Evolutionary conservation across 805 yeast genomes (phyloP).

Genomic region (Debaryomyces prosopidis): DNA sequence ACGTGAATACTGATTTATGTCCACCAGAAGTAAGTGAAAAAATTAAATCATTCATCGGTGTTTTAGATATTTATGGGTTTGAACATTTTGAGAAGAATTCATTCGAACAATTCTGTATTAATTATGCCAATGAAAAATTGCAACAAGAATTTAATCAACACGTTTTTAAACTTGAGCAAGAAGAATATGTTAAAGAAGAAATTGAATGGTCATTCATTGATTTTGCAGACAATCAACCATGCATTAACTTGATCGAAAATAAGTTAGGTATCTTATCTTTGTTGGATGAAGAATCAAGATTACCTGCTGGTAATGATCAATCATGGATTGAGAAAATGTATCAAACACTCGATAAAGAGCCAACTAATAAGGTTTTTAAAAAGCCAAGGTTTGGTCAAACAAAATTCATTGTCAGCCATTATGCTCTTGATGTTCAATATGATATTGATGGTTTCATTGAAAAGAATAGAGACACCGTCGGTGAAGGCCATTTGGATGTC

Average conservation of each 20-base stretch:
- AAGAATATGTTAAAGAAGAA: constrained; percentile 87
- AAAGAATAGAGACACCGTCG: constrained; percentile 95
- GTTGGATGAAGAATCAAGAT: constrained; percentile 91
- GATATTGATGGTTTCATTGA: constrained; percentile 94
- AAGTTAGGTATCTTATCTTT: constrained; percentile 84
- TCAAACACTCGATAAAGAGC: constrained; percentile 77
- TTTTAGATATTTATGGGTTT: constrained; percentile 94
- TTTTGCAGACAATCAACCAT: constrained; percentile 94
- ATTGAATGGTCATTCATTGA: constrained; percentile 97
- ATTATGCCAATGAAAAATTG: constrained; percentile 93
- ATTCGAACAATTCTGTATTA: constrained; percentile 96
- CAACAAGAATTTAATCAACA: constrained; percentile 98
- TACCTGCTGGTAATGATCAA: constrained; percentile 91
- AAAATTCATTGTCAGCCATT: constrained; percentile 87
- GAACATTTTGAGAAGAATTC: constrained; percentile 94
- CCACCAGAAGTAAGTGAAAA: constrained; percentile 64
- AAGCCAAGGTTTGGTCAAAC: constrained; percentile 94
- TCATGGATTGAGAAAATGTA: constrained; percentile 91
- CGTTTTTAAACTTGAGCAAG: constrained; percentile 95
- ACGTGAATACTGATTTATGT: constrained; percentile 79
- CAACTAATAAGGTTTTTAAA: constrained; percentile 74
- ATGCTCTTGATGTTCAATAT: constrained; percentile 91
- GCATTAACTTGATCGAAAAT: constrained; percentile 88
- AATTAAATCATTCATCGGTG: constrained; percentile 83
- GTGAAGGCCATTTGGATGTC: constrained; percentile 91